phyloP scores from a whole-genome alignment of 2,329 filamentous ascomycete genomes.

The Pyrenophora tritici-repentis region DNA sequence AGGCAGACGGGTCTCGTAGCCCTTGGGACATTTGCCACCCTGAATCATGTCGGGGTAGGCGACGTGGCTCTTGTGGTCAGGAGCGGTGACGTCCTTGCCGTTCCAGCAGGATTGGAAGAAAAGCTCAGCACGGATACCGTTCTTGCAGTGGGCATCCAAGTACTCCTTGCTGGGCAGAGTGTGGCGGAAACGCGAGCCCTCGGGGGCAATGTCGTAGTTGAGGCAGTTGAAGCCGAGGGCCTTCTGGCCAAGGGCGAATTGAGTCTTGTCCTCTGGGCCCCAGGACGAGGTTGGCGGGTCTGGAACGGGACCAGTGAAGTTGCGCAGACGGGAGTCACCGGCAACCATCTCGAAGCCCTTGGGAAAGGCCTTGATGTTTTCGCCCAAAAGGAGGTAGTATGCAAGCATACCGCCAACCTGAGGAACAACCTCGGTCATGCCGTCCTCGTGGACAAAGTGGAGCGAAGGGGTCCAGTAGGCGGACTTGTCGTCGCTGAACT shows the following conservation, averaged over 20 bases:
- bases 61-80: slow-evolving; percentile 69
- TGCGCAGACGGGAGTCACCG: slow-evolving; percentile 65
- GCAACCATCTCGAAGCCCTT: slow-evolving; percentile 71
- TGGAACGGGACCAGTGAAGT: slow-evolving; percentile 62
- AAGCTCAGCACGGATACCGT: slow-evolving; percentile 74
- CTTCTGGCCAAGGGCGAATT: slow-evolving; percentile 74
- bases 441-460: slow-evolving; percentile 69
- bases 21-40: slow-evolving; percentile 60
- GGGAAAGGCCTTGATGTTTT: slow-evolving; percentile 73
- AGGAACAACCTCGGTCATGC: slow-evolving; percentile 68
- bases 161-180: slow-evolving; percentile 78
- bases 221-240: slow-evolving; percentile 95
- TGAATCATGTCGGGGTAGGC: slow-evolving; percentile 61
- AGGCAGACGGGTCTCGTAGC: slow-evolving; percentile 60
- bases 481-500: slow-evolving; percentile 51
- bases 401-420: slow-evolving; percentile 56
- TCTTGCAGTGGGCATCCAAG: slow-evolving; percentile 78
- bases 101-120: slow-evolving; percentile 81
- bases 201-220: slow-evolving; percentile 70
- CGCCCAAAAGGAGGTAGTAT: slow-evolving; percentile 82
- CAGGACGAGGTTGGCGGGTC: slow-evolving; percentile 73
- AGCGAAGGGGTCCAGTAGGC: slow-evolving; percentile 63
- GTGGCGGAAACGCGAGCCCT: slow-evolving; percentile 80
- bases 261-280: slow-evolving; percentile 66
- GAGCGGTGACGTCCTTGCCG: slow-evolving; percentile 61